Base-by-base conservation (phyloP, 2,329 filamentous ascomycete species). In the Clonostachys byssicola region DNA sequence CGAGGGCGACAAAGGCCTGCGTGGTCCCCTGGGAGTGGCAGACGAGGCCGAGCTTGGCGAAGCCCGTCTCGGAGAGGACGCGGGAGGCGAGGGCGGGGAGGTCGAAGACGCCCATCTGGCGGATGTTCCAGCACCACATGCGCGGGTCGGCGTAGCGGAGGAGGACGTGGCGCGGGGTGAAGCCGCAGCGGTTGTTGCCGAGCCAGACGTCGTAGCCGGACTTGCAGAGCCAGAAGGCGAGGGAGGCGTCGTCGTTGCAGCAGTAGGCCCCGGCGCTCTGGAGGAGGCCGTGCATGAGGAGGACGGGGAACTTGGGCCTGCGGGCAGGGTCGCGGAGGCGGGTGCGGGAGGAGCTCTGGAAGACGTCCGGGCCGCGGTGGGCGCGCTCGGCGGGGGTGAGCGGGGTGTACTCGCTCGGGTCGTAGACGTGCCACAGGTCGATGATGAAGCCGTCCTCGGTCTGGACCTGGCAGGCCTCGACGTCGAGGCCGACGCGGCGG, bases 101-200 rank as follows among this genome's bases (percentile, higher is more conserved):
- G 61, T 97, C 92, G 60, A 95, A 82, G 1, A 92, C 85, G 5
- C 91, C 92, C 88, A 96, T 95, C 60, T 96, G 89, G 0, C 89
- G 82, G 47, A 96, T 95, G 54, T 95, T 95, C 92, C 92, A 97
- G 39, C 85, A 83, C 92, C 92, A 96, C 89, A 96, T 95, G 33
- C 91, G 81, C 2, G 92, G 92, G 60, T 97, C 92, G 4, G 72
- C 71, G 54, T 87, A 83, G 3, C 80, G 68, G 38, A 96, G 77
- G 18, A 85, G 67, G 3, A 76, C 79, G 60, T 97, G 92, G 53
- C 83, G 80, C 1, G 92, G 92, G 1, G 79, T 72, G 65, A 94
- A 90, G 2, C 92, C 92, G 60, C 91, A 95, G 17, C 92, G 80
- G 61, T 96, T 96, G 68, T 96, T 95, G 5, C 92, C 92, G 14